Evolutionary conservation across 2,329 filamentous ascomycete species (phyloP).

Genomic region (Cercospora canescens): DNA sequence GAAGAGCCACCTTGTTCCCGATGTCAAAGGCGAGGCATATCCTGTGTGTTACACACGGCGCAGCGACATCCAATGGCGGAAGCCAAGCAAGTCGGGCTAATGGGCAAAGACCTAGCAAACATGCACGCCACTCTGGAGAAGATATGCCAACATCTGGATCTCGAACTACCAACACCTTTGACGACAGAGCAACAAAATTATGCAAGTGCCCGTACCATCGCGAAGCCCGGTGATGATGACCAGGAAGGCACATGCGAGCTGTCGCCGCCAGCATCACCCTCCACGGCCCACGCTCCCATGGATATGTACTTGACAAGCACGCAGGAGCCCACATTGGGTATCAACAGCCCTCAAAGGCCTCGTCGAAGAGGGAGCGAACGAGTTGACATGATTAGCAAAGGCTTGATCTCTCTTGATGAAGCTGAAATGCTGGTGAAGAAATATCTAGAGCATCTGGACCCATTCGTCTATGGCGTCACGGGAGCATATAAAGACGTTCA

Average conservation of each 20-base stretch:
- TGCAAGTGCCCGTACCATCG: neutral
- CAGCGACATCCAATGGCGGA: constrained; percentile 51
- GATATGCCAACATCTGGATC: constrained; percentile 40
- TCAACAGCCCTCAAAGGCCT: constrained; percentile 32
- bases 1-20: constrained; percentile 51
- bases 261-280: constrained; percentile 35
- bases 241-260: constrained; percentile 21
- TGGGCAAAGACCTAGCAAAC: constrained; percentile 28
- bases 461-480: constrained; percentile 51
- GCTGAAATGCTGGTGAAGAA: constrained; percentile 44
- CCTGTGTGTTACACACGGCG: constrained; percentile 55
- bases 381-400: constrained; percentile 53
- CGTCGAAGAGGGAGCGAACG: constrained; percentile 43
- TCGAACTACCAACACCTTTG: constrained; percentile 41
- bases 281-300: constrained; percentile 36
- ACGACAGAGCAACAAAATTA: constrained; percentile 30
- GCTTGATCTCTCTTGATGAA: constrained; percentile 46
- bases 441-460: constrained; percentile 48
- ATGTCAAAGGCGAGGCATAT: constrained; percentile 51
- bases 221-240: constrained; percentile 13
- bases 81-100: constrained; percentile 32
- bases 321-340: constrained; percentile 37
- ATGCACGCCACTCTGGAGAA: constrained; percentile 43
- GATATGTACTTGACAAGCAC: constrained; percentile 28
- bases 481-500: constrained; percentile 49